A percentile compares a stretch with the other conserved stretches of the same genome.
phyloP scores from a whole-genome alignment of 495 filamentous ascomycete species.

The Penicillium atrosanguineum region DNA sequence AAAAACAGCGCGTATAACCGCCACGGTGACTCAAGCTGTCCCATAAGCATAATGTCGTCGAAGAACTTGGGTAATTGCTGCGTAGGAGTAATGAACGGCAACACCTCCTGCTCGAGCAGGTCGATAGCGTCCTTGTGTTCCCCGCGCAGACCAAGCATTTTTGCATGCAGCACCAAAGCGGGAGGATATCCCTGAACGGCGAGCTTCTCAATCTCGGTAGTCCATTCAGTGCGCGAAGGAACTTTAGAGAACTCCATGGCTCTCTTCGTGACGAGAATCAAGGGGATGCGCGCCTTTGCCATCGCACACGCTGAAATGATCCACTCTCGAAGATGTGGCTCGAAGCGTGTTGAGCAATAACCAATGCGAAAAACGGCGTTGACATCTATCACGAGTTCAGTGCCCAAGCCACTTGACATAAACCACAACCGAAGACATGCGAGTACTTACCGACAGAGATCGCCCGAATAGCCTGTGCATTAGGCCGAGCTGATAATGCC shows the following conservation, averaged over 20 bases:
- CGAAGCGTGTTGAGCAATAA: not conserved
- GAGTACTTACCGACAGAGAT: conserved; percentile 29
- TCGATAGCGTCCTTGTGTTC: conserved; percentile 19
- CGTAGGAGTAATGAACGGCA: conserved; percentile 20
- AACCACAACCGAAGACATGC: not conserved
- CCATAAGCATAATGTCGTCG: conserved; percentile 13
- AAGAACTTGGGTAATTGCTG: not conserved
- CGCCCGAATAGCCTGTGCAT: conserved; percentile 9
- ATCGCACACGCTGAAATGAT: conserved; percentile 18
- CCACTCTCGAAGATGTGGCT: conserved; percentile 22
- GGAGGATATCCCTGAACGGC: conserved; percentile 25
- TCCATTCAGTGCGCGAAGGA: conserved; percentile 10
- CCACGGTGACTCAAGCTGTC: conserved; percentile 22
- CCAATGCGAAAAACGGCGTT: conserved; percentile 30
- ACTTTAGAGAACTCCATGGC: conserved; percentile 1
- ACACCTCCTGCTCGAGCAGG: conserved; percentile 25
- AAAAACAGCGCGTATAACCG: conserved; percentile 25
- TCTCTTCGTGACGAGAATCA: conserved; percentile 10
- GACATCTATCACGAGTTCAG: conserved; percentile 19
- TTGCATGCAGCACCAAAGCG: conserved; percentile 32
- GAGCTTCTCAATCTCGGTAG: conserved; percentile 18
- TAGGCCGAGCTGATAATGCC: conserved; percentile 7
- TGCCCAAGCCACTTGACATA: not conserved
- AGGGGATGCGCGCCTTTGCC: conserved; percentile 20
- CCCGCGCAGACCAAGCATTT: conserved; percentile 23